Conservation (phyloP, 805 yeast genomes). For the Pichia eremophila region DNA sequence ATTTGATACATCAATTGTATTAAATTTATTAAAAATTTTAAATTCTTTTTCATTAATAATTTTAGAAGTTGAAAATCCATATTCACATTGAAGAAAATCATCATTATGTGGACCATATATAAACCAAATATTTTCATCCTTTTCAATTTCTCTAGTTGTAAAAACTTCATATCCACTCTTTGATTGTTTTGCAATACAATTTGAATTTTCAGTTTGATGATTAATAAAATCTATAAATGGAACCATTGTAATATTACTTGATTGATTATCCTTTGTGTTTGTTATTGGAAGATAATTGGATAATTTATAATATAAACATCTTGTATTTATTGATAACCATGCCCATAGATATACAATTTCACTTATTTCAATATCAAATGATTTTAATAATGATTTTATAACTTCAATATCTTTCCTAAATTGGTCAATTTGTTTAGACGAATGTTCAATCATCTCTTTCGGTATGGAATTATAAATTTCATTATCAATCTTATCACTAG, state of each 20-base stretch:
- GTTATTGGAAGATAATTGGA: conserved; percentile 34
- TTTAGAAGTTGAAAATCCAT: conserved; percentile 57
- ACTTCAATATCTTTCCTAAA: conserved; percentile 38
- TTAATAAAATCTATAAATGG: conserved; percentile 87
- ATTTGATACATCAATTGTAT: conserved; percentile 1
- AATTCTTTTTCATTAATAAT: conserved; percentile 47
- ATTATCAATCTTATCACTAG: not conserved
- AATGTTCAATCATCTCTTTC: conserved; percentile 29
- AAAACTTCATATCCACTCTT: conserved; percentile 44
- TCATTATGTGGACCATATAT: conserved; percentile 88
- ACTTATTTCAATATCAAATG: conserved; percentile 8
- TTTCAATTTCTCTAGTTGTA: conserved; percentile 24
- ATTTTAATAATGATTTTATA: not conserved
- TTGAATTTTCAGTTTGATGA: conserved; percentile 43
- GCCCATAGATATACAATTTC: conserved; percentile 44
- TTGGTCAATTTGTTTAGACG: conserved; percentile 31
- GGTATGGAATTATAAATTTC: conserved; percentile 35
- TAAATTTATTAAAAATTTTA: not conserved
- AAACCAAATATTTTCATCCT: conserved; percentile 52
- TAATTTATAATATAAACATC: conserved; percentile 75
- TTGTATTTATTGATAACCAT: conserved; percentile 84
- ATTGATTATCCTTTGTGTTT: conserved; percentile 25
- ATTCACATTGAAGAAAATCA: conserved; percentile 73
- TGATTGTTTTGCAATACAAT: conserved; percentile 41
- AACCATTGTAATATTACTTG: conserved; percentile 73